These are phyloP conservation scores for Kodamaea sp. DNA, from an alignment of 1,139 yeast genomes.

Conservation along the genomic window DNA sequence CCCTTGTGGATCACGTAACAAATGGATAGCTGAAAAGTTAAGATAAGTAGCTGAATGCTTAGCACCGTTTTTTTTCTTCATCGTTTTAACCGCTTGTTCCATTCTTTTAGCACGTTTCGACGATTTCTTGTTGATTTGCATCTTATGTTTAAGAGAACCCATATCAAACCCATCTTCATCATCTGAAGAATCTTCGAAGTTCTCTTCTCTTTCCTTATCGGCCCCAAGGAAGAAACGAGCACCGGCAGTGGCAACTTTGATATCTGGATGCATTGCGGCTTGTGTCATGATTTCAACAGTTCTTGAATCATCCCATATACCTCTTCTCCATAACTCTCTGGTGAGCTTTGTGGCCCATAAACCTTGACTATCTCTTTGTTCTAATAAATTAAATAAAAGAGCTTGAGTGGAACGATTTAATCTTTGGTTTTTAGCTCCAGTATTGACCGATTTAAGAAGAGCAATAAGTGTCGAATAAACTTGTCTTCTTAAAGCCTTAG, in stretches of 20 bases:
- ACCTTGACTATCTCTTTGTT: slow-evolving; percentile 76
- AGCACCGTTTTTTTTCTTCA: slow-evolving; percentile 54
- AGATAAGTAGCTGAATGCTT: slow-evolving; percentile 66
- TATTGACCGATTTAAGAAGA: slow-evolving; percentile 74
- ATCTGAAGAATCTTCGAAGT: slow-evolving; percentile 63
- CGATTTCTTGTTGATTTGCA: slow-evolving; percentile 79
- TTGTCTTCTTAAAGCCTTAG: slow-evolving; percentile 78
- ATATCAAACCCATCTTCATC: slow-evolving; percentile 71
- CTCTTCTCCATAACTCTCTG: slow-evolving; percentile 94
- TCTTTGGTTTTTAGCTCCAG: slow-evolving; percentile 82
- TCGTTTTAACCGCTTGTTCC: slow-evolving; percentile 63
- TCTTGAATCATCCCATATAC: slow-evolving; percentile 96
- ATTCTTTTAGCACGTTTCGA: slow-evolving; percentile 76
- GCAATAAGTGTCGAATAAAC: slow-evolving; percentile 76
- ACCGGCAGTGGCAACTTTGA: slow-evolving; percentile 86
- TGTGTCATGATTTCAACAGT: slow-evolving; percentile 96
- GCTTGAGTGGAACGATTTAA: slow-evolving; percentile 90
- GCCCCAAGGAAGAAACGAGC: slow-evolving; percentile 90
- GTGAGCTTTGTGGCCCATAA: slow-evolving; percentile 96
- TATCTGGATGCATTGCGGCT: slow-evolving; percentile 84
- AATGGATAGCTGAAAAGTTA: slow-evolving; percentile 91
- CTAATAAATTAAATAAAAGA: slow-evolving; percentile 75
- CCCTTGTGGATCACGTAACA: slow-evolving; percentile 95
- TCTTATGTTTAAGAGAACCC: slow-evolving; percentile 68
- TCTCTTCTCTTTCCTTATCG: slow-evolving; percentile 90